Conservation (phyloP, 345 rosid genomes). For the Nephelium lappaceum region DNA sequence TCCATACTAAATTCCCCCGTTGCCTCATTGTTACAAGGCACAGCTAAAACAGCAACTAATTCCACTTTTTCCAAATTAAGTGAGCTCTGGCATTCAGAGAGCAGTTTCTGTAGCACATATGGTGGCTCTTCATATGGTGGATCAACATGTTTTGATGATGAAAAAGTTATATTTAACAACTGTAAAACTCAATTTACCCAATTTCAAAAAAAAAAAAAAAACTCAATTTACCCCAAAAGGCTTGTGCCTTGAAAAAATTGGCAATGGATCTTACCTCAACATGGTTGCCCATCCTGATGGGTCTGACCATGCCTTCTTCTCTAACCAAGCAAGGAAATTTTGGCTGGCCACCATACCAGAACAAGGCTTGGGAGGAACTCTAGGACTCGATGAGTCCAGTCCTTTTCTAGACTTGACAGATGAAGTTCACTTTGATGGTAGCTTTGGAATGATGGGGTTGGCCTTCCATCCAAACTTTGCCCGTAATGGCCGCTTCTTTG, state of each 20-base stretch:
- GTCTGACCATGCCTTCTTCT: conserved; percentile 69
- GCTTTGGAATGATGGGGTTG: conserved; percentile 81
- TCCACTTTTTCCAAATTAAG: conserved; percentile 45
- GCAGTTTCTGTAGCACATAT: conserved; percentile 61
- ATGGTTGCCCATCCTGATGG: conserved; percentile 93
- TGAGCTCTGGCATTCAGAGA: conserved; percentile 60
- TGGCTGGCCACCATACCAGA: conserved; percentile 74
- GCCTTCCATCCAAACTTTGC: conserved; percentile 76
- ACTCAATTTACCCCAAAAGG: conserved; percentile 49
- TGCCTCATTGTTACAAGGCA: conserved; percentile 59
- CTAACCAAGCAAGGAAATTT: conserved; percentile 60
- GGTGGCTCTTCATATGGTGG: conserved; percentile 56
- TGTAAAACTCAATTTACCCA: conserved; percentile 38
- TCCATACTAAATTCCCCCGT: conserved; percentile 63
- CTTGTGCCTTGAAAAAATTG: conserved; percentile 75
- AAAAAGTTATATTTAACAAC: conserved; percentile 40
- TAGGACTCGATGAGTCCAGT: conserved; percentile 58
- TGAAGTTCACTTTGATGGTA: conserved; percentile 55
- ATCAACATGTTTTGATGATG: conserved; percentile 57
- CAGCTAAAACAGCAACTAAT: conserved; percentile 45
- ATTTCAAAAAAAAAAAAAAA: too few relatives aligned
- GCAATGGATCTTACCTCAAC: conserved; percentile 65
- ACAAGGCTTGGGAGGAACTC: conserved; percentile 56
- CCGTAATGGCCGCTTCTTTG: conserved; percentile 70
- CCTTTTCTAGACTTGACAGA: conserved; percentile 80